Base-by-base conservation (phyloP, 257 asterid species). In the Avicennia marina region DNA sequence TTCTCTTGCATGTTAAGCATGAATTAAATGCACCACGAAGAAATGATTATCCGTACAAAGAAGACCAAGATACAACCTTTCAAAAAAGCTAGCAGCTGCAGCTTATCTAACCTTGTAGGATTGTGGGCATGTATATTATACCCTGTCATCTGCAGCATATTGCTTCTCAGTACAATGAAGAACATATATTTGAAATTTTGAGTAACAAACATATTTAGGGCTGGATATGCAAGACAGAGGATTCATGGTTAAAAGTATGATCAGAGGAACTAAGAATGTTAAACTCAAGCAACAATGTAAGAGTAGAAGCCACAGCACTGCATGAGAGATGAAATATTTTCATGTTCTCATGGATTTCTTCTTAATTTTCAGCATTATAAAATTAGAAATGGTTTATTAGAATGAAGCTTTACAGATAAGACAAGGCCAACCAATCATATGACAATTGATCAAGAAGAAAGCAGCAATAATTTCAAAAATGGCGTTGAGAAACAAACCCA, bases 91-190 rank as follows among this genome's bases (percentile, higher is more conserved):
- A 79, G 42, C 60, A 93, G 66, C 67, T 80, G 97, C 60, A 62
- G 76, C 79, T 84, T 77, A 68, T 93, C 91, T 33, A 86, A 71
- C 69, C 69, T 76, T 63, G 53, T 32, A 49, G 79, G 71, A 58
- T 73, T 72, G 65, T 64, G 48, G 58, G 73, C 67, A 48, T 59
- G 65, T 3, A 68, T 64, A 68, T 76, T 78, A 72, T 68, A 59
- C 59, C 78, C 94, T 42, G 52, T 27, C 78, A 93, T 72, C 99
- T 93, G 93, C 77, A 86, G 52, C 72, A 67, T 40, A 64, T 27
- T 29, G 45, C 51, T 53, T n/a, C 66, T 69, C 59, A 70, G 64
- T 52, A 60, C 65, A 32, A 39, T 34, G 46, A 53, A 67, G 31
- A 44, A 19, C 56, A 41, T 16, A 40, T n/a, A 46, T 22, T 20